A percentile compares a stretch with the other conserved stretches of the same genome.
Conservation (phyloP, 768 basidiomycete species). For the Lactarius psammicola region DNA sequence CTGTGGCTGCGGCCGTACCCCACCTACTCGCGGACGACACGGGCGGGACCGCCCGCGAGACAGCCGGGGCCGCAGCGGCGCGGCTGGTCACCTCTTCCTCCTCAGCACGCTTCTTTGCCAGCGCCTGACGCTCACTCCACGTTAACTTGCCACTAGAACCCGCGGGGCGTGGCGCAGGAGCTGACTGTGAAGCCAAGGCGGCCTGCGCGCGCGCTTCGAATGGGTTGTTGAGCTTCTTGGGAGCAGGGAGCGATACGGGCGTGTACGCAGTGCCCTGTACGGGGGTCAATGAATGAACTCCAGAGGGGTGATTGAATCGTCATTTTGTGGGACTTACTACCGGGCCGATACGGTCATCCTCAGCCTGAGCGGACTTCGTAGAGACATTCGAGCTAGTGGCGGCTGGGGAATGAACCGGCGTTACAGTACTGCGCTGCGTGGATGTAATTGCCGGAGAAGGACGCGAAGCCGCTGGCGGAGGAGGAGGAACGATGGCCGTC, state of each 20-base stretch:
- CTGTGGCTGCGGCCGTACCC: slow-evolving; percentile 42
- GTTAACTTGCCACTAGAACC: slow-evolving; percentile 73
- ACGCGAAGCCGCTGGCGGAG: slow-evolving; percentile 37
- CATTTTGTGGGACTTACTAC: slow-evolving; percentile 38
- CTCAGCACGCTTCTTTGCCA: slow-evolving; percentile 82
- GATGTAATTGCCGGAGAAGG: slow-evolving; percentile 39
- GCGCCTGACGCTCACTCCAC: slow-evolving; percentile 90
- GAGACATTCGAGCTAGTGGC: slow-evolving; percentile 49
- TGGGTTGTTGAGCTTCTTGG: slow-evolving; percentile 85
- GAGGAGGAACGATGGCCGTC: slow-evolving; percentile 34
- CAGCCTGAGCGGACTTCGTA: slow-evolving; percentile 67
- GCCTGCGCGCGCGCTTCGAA: slow-evolving; percentile 49
- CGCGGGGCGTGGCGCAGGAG: slow-evolving; percentile 31
- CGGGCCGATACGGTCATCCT: slow-evolving; percentile 81
- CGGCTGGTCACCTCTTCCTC: slow-evolving; percentile 72
- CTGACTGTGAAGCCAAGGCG: slow-evolving; percentile 29
- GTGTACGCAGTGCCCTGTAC: slow-evolving; percentile 75
- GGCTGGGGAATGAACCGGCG: slow-evolving; percentile 38
- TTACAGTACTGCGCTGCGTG: slow-evolving; percentile 28
- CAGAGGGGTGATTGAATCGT: neutral
- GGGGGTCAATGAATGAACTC: too few relatives aligned
- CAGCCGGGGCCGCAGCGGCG: slow-evolving; percentile 31
- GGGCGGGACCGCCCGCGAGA: slow-evolving; percentile 24
- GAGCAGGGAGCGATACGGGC: slow-evolving; percentile 79
- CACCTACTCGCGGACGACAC: slow-evolving; percentile 13